Evolutionary conservation across 192 early-diverging fungal genomes (phyloP).

Genomic region (Coemansia guatemalensis): DNA sequence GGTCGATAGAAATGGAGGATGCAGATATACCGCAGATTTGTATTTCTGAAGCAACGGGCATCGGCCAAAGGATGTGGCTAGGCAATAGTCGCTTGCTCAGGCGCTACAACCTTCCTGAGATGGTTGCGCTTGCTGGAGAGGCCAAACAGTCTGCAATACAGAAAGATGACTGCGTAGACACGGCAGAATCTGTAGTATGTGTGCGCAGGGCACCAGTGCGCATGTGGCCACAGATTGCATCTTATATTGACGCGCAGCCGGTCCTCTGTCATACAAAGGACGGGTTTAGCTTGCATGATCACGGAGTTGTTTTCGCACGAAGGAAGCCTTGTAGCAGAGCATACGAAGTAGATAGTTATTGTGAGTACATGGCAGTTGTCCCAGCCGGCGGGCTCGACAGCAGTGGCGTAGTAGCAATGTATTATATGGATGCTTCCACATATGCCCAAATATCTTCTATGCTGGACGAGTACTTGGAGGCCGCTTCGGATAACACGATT

Average conservation of each 20-base stretch:
- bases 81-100: constrained; percentile 24
- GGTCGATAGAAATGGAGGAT: background rate
- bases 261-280: constrained; percentile 1
- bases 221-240: constrained; percentile 9
- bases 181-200: background rate
- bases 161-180: background rate
- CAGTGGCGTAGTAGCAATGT: constrained; percentile 11
- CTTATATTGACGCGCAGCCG: background rate
- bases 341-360: background rate
- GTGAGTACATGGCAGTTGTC: constrained; percentile 16
- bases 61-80: constrained; percentile 12
- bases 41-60: background rate
- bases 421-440: constrained; percentile 10
- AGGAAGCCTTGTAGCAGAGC: background rate
- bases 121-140: constrained; percentile 36
- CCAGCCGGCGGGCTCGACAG: constrained; percentile 1
- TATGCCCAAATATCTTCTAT: constrained; percentile 3
- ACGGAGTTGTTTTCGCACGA: background rate
- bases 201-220: background rate
- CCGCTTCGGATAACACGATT: background rate
- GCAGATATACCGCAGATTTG: background rate
- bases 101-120: constrained; percentile 39
- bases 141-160: constrained; percentile 2
- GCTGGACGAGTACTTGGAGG: background rate
- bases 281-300: background rate